Base-by-base conservation (phyloP, 2,329 filamentous ascomycete genomes). In the Phialophora expanda region DNA sequence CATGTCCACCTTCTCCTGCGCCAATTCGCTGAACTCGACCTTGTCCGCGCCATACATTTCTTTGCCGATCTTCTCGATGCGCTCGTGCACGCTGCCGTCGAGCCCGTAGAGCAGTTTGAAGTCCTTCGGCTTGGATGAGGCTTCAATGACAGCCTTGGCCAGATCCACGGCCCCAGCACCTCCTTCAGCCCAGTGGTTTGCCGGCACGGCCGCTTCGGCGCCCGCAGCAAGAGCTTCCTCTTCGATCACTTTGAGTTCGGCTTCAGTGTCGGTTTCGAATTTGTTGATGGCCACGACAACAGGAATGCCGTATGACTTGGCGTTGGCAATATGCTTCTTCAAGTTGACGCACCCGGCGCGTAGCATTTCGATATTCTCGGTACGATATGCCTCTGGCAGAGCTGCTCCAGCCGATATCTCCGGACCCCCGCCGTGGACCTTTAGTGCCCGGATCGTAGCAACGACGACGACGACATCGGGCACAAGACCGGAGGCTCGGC, bases 271-370 rank as follows among this genome's bases (percentile, higher is more conserved):
- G 5, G 93, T 97, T 68, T 90, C 86, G 78, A 99, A 97, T 78
- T 91, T 92, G 85, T 99, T 99, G 84, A 99, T 95, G 60, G 94
- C 95, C 14, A 99, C 94, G 17, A 99, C 90, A 6, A 99, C 94
- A 5, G 95, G 94, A 22, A 97, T 87, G 50, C 95, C 95, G 75
- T 96, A 99, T 11, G 87, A 84, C 78, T 87, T 92, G 63, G 95
- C 95, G 73, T 98, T 98, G 73, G 87, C 81, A 72, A 99, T 96
- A 76, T 99, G 95, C 84, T 98, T 98, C 79, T 89, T 92, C 56
- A 99, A 84, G 81, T 99, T 99, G 73, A 97, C 86, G 75, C 95
- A 98, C 24, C 95, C 95, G 71, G 88, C 88, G 69, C 93, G 90
- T 65, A 99, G 87, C 61, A 97, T 85, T 4, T 98, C 94, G 57